phyloP scores from a whole-genome alignment of 2,329 filamentous ascomycete genomes.

The Ophiocordyceps camponoti-leonardi region DNA sequence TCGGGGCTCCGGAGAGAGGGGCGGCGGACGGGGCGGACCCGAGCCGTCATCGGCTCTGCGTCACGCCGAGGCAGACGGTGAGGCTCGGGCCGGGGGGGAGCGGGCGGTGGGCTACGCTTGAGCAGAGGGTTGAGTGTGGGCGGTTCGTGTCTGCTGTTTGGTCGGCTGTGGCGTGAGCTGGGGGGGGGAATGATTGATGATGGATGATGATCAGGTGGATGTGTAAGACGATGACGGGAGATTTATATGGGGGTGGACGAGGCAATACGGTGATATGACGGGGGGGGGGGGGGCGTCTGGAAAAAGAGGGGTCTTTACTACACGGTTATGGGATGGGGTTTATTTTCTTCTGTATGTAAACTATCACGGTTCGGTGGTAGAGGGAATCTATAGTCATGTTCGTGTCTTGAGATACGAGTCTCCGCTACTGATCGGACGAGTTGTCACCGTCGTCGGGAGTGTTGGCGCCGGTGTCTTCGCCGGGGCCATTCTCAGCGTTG shows the following conservation, averaged over 20 bases:
- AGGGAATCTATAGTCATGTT: too few species aligned
- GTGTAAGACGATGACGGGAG: not conserved
- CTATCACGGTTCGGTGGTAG: too few species aligned
- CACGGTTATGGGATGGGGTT: too few species aligned
- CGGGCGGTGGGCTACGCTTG: constrained; percentile 55
- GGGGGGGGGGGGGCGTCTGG: not conserved
- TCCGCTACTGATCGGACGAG: too few species aligned
- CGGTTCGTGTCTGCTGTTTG: constrained; percentile 70
- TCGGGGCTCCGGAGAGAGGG: constrained; percentile 54
- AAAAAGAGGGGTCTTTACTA: not conserved
- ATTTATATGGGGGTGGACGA: not conserved
- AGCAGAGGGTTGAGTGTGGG: constrained; percentile 82
- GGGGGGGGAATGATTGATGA: not conserved
- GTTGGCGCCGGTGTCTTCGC: too few species aligned
- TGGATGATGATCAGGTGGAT: not conserved
- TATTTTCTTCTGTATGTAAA: too few species aligned
- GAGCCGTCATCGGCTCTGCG: constrained; percentile 59
- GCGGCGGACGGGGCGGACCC: constrained; percentile 37
- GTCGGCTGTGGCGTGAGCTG: constrained; percentile 31
- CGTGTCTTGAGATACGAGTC: too few species aligned
- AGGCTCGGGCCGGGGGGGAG: constrained; percentile 39
- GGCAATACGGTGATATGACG: not conserved
- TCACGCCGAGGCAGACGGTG: constrained; percentile 60
- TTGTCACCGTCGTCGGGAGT: too few species aligned
- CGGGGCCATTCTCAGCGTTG: too few species aligned